Percentiles rank a stretch among this genome's conserved stretches.
Evolutionary conservation across 768 basidiomycete genomes (phyloP).

Genomic region (Tubosaeta brunneosetosa): DNA sequence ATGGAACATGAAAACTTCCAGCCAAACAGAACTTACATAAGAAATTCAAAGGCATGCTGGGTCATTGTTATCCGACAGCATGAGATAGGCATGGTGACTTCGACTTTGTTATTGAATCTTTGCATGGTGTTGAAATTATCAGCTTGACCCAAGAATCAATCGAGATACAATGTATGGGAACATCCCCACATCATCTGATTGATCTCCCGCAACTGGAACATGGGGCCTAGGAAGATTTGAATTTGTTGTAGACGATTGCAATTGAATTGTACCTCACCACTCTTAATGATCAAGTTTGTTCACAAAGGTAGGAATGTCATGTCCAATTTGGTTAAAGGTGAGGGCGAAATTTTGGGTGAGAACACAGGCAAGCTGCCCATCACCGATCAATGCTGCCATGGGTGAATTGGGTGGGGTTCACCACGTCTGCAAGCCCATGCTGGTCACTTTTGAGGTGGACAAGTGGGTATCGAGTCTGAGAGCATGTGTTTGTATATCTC

Average conservation of each 20-base stretch:
- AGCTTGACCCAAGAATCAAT: too few relatives aligned
- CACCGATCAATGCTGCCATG: constrained; percentile 79
- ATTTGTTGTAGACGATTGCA: constrained; percentile 77
- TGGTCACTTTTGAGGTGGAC: constrained; percentile 90
- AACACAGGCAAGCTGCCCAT: constrained; percentile 78
- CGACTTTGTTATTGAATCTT: too few relatives aligned
- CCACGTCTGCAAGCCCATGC: constrained; percentile 54
- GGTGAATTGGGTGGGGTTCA: constrained; percentile 50
- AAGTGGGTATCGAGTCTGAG: constrained; percentile 89
- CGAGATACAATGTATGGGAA: too few relatives aligned
- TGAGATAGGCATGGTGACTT: too few relatives aligned
- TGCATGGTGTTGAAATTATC: too few relatives aligned
- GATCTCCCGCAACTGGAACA: too few relatives aligned
- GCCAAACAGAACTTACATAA: too few relatives aligned
- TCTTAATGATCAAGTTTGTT: constrained; percentile 88
- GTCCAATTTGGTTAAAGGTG: constrained; percentile 97
- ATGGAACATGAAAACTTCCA: too few relatives aligned
- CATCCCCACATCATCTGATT: too few relatives aligned
- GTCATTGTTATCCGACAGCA: too few relatives aligned
- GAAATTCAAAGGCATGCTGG: too few relatives aligned
- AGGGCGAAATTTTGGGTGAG: constrained; percentile 64
- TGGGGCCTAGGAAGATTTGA: constrained; percentile 45
- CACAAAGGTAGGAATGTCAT: constrained; percentile 94
- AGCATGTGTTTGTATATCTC: constrained; percentile 84
- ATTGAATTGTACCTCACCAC: constrained; percentile 84